Evolutionary conservation across 176 grass and related monocot genomes (phyloP).

Genomic region (Carex cristatella): DNA sequence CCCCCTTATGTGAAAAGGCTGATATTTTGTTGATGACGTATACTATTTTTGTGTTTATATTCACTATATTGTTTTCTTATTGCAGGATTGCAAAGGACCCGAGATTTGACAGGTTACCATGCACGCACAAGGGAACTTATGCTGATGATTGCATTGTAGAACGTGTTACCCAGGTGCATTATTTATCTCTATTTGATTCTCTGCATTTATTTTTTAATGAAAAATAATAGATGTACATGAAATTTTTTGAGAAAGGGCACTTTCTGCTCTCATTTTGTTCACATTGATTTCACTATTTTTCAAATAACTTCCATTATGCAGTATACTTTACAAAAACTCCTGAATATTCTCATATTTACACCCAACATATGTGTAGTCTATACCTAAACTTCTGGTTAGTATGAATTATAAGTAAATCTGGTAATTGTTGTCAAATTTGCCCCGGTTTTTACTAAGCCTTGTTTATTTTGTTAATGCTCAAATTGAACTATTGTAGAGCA

Average conservation of each 20-base stretch:
- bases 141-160: slow-evolving; percentile 98
- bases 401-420: neutral
- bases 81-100: slow-evolving; percentile 90
- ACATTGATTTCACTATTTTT: neutral
- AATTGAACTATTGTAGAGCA: neutral
- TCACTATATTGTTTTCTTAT: neutral
- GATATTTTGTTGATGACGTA: neutral
- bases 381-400: neutral
- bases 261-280: neutral
- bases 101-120: slow-evolving; percentile 86
- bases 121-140: slow-evolving; percentile 94
- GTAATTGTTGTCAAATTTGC: neutral
- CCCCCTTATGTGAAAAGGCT: neutral
- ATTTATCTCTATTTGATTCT: neutral
- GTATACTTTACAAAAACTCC: neutral
- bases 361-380: neutral
- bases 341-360: neutral
- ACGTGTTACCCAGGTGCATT: slow-evolving; percentile 76
- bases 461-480: neutral
- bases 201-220: slow-evolving; percentile 6
- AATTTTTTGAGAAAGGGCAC: neutral
- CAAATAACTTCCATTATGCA: neutral
- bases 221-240: neutral
- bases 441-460: neutral
- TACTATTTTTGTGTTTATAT: slow-evolving; percentile 12